Conservation (phyloP, 148 eudicot genomes). For the Spergularia marina region DNA sequence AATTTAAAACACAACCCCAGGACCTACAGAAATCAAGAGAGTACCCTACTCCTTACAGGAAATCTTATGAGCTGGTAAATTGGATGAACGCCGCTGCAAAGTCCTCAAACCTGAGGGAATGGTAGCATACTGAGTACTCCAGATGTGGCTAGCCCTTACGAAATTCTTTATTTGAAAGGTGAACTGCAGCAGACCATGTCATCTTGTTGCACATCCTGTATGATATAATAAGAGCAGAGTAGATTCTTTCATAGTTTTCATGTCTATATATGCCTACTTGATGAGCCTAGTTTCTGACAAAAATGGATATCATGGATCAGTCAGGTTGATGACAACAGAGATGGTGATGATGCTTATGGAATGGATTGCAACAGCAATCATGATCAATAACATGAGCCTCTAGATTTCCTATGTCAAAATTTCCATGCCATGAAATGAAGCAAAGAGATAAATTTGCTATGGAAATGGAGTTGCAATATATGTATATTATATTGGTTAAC, state of each 20-base stretch:
- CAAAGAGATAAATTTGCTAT: background rate
- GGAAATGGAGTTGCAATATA: background rate
- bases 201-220: slow-evolving; percentile 32
- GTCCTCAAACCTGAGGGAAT: background rate
- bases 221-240: slow-evolving; percentile 32
- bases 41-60: background rate
- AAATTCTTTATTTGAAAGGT: slow-evolving; percentile 13
- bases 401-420: background rate
- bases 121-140: background rate
- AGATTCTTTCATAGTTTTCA: slow-evolving; percentile 27
- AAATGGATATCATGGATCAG: slow-evolving; percentile 18
- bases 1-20: background rate
- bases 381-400: slow-evolving; percentile 9
- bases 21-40: background rate
- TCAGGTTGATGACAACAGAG: background rate
- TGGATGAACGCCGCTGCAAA: background rate
- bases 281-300: slow-evolving; percentile 28
- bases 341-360: slow-evolving; percentile 19
- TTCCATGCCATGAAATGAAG: background rate
- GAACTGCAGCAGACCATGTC: slow-evolving; percentile 21
- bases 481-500: slow-evolving; percentile 1
- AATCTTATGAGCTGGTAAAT: background rate
- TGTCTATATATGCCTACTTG: slow-evolving; percentile 14
- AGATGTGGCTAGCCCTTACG: background rate
- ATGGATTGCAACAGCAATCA: slow-evolving; percentile 25